Percentiles rank a stretch among this genome's conserved stretches.
Conservation (phyloP, 2,329 filamentous ascomycete species). For the Epichloe sp. region DNA sequence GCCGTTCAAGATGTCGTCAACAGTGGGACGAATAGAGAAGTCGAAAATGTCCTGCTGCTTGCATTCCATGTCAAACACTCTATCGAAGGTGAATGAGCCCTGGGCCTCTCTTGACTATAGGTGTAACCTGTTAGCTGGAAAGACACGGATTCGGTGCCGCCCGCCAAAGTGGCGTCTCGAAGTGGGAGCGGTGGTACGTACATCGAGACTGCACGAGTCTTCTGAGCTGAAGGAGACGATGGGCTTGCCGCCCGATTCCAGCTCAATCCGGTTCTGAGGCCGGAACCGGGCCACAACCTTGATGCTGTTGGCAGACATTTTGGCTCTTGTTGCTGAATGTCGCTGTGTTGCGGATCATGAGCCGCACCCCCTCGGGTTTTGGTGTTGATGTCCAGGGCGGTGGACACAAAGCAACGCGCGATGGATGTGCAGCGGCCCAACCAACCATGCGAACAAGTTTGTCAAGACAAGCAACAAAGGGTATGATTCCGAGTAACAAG, state of each 20-base stretch:
- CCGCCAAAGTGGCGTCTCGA: background rate
- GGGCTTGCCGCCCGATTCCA: slow-evolving; percentile 78
- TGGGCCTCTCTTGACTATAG: slow-evolving; percentile 66
- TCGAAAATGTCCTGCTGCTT: slow-evolving; percentile 91
- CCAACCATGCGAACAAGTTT: background rate
- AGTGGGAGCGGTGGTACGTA: slow-evolving; percentile 25
- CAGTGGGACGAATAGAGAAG: slow-evolving; percentile 89
- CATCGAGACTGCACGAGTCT: slow-evolving; percentile 77
- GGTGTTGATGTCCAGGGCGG: slow-evolving; percentile 2
- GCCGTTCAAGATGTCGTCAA: slow-evolving; percentile 95
- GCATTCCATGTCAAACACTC: slow-evolving; percentile 90
- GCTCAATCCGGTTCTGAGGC: slow-evolving; percentile 90
- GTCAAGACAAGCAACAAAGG: background rate
- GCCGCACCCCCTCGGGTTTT: slow-evolving; percentile 4
- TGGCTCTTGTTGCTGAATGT: slow-evolving; percentile 15
- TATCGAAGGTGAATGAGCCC: slow-evolving; percentile 90
- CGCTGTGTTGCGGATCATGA: slow-evolving; percentile 6
- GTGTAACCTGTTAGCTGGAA: slow-evolving; percentile 11
- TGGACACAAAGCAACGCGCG: slow-evolving; percentile 1
- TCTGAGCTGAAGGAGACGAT: slow-evolving; percentile 82
- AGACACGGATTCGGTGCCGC: background rate
- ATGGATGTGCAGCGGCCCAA: background rate
- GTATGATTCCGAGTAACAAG: background rate
- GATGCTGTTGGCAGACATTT: slow-evolving; percentile 52
- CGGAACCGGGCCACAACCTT: slow-evolving; percentile 96